These are phyloP conservation scores for Silene coronaria DNA, from an alignment of 179 eudicot species.

Conservation along the genomic window DNA sequence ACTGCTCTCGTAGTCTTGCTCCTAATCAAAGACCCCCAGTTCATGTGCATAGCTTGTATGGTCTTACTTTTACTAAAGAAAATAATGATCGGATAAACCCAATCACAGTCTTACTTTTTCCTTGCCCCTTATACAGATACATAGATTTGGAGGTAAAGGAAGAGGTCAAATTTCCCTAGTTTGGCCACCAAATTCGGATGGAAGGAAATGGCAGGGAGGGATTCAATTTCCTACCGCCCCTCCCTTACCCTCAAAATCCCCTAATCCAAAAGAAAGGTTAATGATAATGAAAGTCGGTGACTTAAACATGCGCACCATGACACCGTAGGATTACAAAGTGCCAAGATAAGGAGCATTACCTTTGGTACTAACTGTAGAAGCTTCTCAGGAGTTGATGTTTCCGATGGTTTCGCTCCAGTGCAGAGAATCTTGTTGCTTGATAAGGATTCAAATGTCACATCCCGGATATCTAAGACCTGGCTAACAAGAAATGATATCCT, in stretches of 20 bases:
- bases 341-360: slow-evolving; percentile 31
- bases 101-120: neutral
- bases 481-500: neutral
- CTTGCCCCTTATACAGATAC: neutral
- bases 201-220: no score
- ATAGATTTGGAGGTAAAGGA: neutral
- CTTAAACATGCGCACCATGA: neutral
- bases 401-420: slow-evolving; percentile 82
- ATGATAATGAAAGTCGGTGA: neutral
- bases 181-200: no score
- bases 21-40: neutral
- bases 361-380: slow-evolving; percentile 73
- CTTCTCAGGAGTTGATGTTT: slow-evolving; percentile 47
- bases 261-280: no score
- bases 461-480: slow-evolving; percentile 69
- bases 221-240: no score
- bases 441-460: slow-evolving; percentile 62
- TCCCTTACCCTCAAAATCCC: no score
- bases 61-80: neutral
- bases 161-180: neutral
- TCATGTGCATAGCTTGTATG: neutral
- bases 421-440: slow-evolving; percentile 65
- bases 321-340: neutral
- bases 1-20: neutral
- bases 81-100: neutral